phyloP scores from a whole-genome alignment of 495 filamentous ascomycete species.

The Pyrenula massariospora region DNA sequence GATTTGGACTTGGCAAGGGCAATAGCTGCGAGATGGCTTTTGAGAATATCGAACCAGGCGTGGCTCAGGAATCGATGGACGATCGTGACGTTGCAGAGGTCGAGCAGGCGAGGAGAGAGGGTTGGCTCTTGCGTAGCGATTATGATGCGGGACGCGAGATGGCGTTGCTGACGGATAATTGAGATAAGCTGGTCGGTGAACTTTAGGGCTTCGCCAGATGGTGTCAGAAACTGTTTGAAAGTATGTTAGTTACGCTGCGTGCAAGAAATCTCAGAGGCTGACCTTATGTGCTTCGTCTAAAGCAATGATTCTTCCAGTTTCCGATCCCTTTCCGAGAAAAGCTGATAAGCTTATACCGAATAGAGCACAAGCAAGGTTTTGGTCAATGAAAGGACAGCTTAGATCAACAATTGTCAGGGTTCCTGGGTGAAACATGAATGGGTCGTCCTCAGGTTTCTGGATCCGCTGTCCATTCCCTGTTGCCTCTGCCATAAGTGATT shows the following conservation, averaged over 20 bases:
- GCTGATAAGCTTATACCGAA: slow-evolving; percentile 57
- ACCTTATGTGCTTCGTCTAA: slow-evolving; percentile 51
- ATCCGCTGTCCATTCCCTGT: slow-evolving; percentile 6
- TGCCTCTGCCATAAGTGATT: slow-evolving; percentile 26
- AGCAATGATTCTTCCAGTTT: slow-evolving; percentile 37
- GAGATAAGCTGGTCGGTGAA: slow-evolving; percentile 56
- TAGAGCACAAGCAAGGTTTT: slow-evolving; percentile 52
- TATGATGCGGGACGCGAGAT: slow-evolving; percentile 51
- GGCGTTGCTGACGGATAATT: slow-evolving; percentile 58
- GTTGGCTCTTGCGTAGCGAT: slow-evolving; percentile 76
- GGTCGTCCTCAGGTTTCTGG: slow-evolving; percentile 6
- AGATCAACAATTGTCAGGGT: slow-evolving; percentile 64
- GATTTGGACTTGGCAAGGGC: slow-evolving; percentile 10
- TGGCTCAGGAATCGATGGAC: slow-evolving; percentile 67
- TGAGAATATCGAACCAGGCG: slow-evolving; percentile 50
- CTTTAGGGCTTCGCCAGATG: slow-evolving; percentile 22
- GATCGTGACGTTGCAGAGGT: slow-evolving; percentile 61
- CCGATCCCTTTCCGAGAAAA: slow-evolving; percentile 40
- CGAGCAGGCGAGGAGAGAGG: slow-evolving; percentile 53
- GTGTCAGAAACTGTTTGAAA: slow-evolving; percentile 33
- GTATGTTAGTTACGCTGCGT: not conserved
- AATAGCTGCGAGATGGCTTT: slow-evolving; percentile 47
- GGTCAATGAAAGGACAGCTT: slow-evolving; percentile 57
- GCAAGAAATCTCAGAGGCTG: slow-evolving; percentile 4
- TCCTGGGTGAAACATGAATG: slow-evolving; percentile 28